Base-by-base conservation (phyloP, 331 rosid species). In the Telfairia occidentalis region DNA sequence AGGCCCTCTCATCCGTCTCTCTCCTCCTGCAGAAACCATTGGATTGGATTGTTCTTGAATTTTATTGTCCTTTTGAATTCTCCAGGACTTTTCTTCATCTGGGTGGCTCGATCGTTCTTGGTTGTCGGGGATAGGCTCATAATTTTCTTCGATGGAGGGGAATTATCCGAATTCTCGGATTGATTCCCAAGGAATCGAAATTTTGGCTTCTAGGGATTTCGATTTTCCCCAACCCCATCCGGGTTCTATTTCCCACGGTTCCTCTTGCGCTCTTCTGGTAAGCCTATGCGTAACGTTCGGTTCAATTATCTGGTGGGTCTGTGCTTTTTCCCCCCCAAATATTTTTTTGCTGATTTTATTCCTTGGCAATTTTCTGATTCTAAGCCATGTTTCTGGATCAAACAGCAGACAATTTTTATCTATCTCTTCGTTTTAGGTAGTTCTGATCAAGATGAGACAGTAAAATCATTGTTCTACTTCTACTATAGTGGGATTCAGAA, bases 201-300 rank as follows among this genome's bases (percentile, higher is more conserved):
- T 77, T 61, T 76, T 76, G 77, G 78, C 84, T 73, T 40, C 84
- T 4, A 75, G 81, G 85, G 85, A 83, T 85, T 90, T 90, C 32
- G 73, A 80, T 73, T 52, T 73, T 58, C 81, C 93, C 74, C 67
- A 67, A 18, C 9, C 58, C 75, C 13, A 28, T 13, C 2, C 34
- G 26, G 84, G 71, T 46, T 49, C 78, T 75, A 52, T 16, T 13
- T 23, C 79, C 50, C 77, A 73, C 34, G 26, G 35, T 50, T 77
- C 76, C 67, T 38, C 58, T 77, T 85, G n/a, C n/a, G n/a, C 84
- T 65, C 66, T 49, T 53, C 73, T 15, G 96, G 98, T 95, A 91
- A 89, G 23, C 13, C 78, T 78, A 32, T 26, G 24, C 21, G 6
- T 34, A 4, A 19, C 50, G 23, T 28, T 46, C 16, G 1, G 29